Percentiles rank a stretch among this genome's conserved stretches.
These are phyloP conservation scores for Tetrahymena thermophila DNA, from an alignment of 73 alveolate species.

Conservation along the genomic window DNA sequence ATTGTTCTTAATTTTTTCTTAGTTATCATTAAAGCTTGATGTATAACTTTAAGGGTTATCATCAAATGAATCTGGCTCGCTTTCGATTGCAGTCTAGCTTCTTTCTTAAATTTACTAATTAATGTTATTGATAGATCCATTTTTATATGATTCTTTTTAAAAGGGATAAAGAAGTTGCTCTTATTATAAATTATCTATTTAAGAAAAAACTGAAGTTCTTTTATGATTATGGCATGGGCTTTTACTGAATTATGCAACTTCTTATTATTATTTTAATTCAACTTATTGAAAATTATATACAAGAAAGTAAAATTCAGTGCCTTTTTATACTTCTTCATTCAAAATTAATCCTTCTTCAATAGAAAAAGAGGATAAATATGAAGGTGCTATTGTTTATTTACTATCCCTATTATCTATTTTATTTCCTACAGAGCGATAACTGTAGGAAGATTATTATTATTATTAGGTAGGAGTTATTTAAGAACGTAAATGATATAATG, in stretches of 20 bases:
- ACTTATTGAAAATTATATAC: neutral
- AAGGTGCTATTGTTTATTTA: neutral
- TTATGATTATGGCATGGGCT: neutral
- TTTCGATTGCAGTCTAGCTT: neutral
- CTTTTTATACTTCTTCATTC: slow-evolving; percentile 12
- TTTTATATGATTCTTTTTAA: neutral
- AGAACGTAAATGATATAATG: neutral
- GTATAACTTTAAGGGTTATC: neutral
- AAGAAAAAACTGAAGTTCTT: neutral
- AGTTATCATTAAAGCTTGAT: neutral
- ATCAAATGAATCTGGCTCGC: neutral
- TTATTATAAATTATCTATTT: neutral
- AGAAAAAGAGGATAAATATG: neutral
- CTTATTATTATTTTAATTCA: neutral
- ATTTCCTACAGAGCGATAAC: neutral
- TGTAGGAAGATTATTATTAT: neutral
- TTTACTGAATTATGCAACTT: neutral
- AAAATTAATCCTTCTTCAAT: slow-evolving; percentile 13
- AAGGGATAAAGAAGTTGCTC: neutral
- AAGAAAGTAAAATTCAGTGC: slow-evolving; percentile 14
- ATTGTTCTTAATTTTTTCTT: neutral
- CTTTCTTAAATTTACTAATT: neutral
- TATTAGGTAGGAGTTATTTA: neutral
- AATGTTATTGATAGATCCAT: neutral
- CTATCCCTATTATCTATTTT: neutral